These are phyloP conservation scores for Pyrus hybrid DNA, from an alignment of 331 rosid genomes.

Conservation along the genomic window DNA sequence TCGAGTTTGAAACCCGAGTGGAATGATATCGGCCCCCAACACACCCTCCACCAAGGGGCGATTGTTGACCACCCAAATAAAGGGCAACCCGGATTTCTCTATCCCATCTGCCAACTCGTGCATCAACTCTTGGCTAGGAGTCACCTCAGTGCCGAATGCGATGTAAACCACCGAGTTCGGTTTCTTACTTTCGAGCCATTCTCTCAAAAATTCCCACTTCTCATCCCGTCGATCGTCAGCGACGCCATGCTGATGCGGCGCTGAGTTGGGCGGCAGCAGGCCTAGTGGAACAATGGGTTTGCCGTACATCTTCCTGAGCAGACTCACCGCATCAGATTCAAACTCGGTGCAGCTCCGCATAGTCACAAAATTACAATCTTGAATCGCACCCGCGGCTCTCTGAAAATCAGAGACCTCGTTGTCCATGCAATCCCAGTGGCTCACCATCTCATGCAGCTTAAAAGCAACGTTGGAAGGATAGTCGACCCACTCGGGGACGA, in stretches of 20 bases:
- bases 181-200: slow-evolving; percentile 7
- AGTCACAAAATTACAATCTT: not conserved
- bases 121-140: slow-evolving; percentile 2
- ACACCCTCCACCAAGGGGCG: not conserved
- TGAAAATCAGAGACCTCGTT: not conserved
- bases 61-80: slow-evolving; percentile 18
- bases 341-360: slow-evolving; percentile 1
- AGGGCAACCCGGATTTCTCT: slow-evolving; percentile 17
- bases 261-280: not conserved
- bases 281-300: slow-evolving; percentile 22
- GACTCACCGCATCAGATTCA: slow-evolving; percentile 11
- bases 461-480: not conserved
- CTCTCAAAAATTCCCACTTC: not conserved
- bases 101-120: slow-evolving; percentile 25
- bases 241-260: not conserved
- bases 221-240: not conserved
- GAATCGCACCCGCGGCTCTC: not conserved
- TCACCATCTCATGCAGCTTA: slow-evolving; percentile 6
- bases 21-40: not conserved
- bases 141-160: slow-evolving; percentile 21
- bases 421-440: slow-evolving; percentile 17
- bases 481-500: slow-evolving; percentile 13
- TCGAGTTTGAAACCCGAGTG: slow-evolving; percentile 4
- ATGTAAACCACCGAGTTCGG: slow-evolving; percentile 16
- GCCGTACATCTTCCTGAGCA: slow-evolving; percentile 2